phyloP scores from a whole-genome alignment of 176 grass and related monocot species.

The Alopecurus myosuroides region DNA sequence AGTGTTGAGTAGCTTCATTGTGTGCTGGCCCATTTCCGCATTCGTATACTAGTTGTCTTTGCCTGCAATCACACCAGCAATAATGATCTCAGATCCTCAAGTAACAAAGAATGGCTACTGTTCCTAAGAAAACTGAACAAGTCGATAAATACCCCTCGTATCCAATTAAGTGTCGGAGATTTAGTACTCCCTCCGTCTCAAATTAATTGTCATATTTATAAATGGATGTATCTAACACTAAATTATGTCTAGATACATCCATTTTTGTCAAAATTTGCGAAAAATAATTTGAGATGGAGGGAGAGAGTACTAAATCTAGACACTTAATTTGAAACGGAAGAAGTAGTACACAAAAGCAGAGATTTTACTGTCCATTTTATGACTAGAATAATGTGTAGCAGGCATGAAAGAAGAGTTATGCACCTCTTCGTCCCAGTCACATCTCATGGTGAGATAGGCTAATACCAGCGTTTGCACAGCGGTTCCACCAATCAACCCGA shows the following conservation, averaged over 20 bases:
- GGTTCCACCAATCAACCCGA: conserved; percentile 52
- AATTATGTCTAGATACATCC: too few relatives aligned
- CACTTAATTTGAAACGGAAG: too few relatives aligned
- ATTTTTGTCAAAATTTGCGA: too few relatives aligned
- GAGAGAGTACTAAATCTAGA: too few relatives aligned
- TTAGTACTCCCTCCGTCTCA: too few relatives aligned
- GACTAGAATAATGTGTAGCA: not conserved
- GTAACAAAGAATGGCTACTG: not conserved
- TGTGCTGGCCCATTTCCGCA: conserved; percentile 34
- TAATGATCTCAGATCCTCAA: not conserved
- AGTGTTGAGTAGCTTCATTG: too few relatives aligned
- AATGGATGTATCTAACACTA: too few relatives aligned
- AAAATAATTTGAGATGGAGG: too few relatives aligned
- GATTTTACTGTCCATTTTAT: not conserved
- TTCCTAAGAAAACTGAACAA: not conserved
- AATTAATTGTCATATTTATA: too few relatives aligned
- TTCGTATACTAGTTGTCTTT: conserved; percentile 4
- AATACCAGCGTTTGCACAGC: conserved; percentile 47
- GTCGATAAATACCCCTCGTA: not conserved
- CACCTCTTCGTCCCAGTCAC: conserved; percentile 63
- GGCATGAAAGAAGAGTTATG: not conserved
- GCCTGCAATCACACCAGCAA: conserved; percentile 6
- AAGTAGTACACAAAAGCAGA: not conserved
- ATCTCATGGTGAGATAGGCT: conserved; percentile 33
- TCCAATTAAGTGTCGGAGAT: too few relatives aligned